These are phyloP conservation scores for Carex cristatella DNA, from an alignment of 176 grass and related monocot species.

Conservation along the genomic window DNA sequence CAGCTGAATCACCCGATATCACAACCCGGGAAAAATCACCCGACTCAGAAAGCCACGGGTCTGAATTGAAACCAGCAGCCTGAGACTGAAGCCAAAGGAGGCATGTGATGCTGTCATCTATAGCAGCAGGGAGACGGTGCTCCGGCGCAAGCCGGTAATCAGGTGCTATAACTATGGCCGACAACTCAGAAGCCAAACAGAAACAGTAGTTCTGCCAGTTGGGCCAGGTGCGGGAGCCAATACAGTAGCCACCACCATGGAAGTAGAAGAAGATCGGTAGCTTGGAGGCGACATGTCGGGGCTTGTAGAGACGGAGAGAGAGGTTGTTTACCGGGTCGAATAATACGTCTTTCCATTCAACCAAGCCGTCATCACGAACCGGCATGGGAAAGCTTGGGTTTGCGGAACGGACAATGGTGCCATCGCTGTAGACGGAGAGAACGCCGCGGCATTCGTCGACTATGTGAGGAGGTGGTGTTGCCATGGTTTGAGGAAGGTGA, in stretches of 20 bases:
- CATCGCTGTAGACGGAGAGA: slow-evolving; percentile 57
- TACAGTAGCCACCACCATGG: slow-evolving; percentile 78
- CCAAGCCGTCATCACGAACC: slow-evolving; percentile 49
- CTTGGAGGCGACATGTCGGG: neutral
- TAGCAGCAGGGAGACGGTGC: slow-evolving; percentile 59
- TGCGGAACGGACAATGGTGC: slow-evolving; percentile 31
- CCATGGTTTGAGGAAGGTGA: slow-evolving; percentile 23
- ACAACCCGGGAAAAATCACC: slow-evolving; percentile 50
- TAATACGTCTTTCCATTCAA: slow-evolving; percentile 56
- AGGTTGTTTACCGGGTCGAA: slow-evolving; percentile 41
- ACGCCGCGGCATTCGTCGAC: slow-evolving; percentile 65
- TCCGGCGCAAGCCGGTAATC: slow-evolving; percentile 90
- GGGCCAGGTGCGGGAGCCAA: slow-evolving; percentile 74
- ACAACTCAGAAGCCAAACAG: slow-evolving; percentile 52
- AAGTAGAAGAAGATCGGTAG: slow-evolving; percentile 74
- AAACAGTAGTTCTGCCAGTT: slow-evolving; percentile 92
- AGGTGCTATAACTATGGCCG: slow-evolving; percentile 57
- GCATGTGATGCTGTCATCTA: slow-evolving; percentile 38
- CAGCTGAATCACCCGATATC: slow-evolving; percentile 77
- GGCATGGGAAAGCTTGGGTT: slow-evolving; percentile 40
- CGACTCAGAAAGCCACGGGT: slow-evolving; percentile 46
- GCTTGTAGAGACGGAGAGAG: slow-evolving; percentile 43
- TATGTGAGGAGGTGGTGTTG: slow-evolving; percentile 19
- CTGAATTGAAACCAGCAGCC: neutral
- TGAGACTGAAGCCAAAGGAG: slow-evolving; percentile 42